Base-by-base conservation (phyloP, 768 basidiomycete genomes). In the Macrolepiota dolichaula region DNA sequence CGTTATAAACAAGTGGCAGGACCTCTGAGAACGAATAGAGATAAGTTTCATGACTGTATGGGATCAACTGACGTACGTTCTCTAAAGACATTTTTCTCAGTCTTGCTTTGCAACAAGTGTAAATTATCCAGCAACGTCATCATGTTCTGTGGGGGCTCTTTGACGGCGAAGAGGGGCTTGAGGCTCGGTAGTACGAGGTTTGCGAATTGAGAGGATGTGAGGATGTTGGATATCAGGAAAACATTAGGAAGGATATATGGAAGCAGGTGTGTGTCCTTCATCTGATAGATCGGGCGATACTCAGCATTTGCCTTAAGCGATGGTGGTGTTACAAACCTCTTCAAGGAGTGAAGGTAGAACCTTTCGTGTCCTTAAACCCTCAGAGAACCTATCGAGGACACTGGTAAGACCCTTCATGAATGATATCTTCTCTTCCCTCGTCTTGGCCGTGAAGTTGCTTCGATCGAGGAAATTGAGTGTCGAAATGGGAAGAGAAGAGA, bases 101-200 rank as follows among this genome's bases (percentile, higher is more conserved):
- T 96, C 76, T 99, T 99, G 61, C 81, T 85, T 67, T 95, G 93
- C 29, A 99, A 79, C 76, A 95, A 83, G 24, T 83, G 77, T 7
- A 99, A 79, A 67, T 96, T 96, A 67, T 98, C 95, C 49, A 99
- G 73, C 25, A 99, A 75, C 0, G 94, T 95, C 54, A 98, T 73
- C 92, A 98, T 96, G 65, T 96, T 97, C 73, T 98, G 96, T 0
- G 96, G 96, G 17, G 97, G 96, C 67, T 99, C 97, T 71, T 91
- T 94, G 69, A 98, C 77, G 0, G 78, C 80, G 64, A 99, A 99
- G 17, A 99, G 74, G 0, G 96, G 96, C 68, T 91, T 94, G 37
- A 98, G 79, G 67, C 87, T 90, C 1, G 94, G 94, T 3, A 98
- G 77, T 2, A 98, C 95, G 57, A 83, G 77, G 17, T 79, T 77